These are phyloP conservation scores for Puccinia triticina DNA, from an alignment of 1,284 basidiomycete species.

Conservation along the genomic window DNA sequence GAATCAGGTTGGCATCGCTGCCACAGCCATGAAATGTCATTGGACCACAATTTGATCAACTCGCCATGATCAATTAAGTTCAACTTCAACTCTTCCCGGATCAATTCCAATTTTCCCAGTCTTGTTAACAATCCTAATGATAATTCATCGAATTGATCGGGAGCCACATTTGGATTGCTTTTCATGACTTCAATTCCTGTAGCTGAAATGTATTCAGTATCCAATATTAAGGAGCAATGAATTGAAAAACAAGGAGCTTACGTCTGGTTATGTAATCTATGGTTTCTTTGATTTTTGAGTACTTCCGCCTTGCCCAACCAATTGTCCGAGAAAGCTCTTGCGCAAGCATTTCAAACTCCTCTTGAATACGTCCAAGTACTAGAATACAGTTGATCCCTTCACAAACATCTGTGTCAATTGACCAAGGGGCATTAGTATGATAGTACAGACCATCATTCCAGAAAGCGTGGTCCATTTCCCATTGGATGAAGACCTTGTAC, in stretches of 20 bases:
- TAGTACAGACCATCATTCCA: conserved; percentile 5
- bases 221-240: not conserved
- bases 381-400: not conserved
- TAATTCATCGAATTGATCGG: not conserved
- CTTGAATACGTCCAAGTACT: not conserved
- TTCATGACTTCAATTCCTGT: not conserved
- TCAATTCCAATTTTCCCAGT: not conserved
- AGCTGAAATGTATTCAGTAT: not conserved
- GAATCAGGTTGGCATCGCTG: not conserved
- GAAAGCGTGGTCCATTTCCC: not conserved
- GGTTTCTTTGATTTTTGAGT: not conserved
- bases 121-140: not conserved
- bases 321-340: not conserved
- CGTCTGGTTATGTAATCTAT: not conserved
- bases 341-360: not conserved
- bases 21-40: not conserved
- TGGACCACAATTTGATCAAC: not conserved
- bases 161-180: not conserved
- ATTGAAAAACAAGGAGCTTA: not conserved
- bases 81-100: not conserved
- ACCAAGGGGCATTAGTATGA: not conserved
- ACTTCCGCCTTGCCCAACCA: not conserved
- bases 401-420: not conserved
- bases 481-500: not conserved
- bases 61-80: not conserved